Evolutionary conservation across 1,284 basidiomycete species (phyloP).

Genomic region (Ganoderma lucidum): DNA sequence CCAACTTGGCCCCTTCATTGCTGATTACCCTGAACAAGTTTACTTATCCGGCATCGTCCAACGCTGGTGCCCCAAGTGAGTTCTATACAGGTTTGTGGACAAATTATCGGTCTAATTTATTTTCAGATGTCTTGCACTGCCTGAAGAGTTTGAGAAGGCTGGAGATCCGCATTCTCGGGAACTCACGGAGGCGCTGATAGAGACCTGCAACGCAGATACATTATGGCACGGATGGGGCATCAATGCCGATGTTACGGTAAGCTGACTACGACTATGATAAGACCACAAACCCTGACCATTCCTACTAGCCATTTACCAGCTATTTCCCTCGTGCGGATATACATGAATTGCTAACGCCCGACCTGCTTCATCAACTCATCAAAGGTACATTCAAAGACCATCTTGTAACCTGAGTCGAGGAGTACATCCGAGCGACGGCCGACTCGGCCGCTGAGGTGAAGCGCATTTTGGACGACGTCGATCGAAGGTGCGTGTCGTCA

Average conservation of each 20-base stretch:
- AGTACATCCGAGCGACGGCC: constrained; percentile 8
- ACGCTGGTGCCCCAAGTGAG: neutral
- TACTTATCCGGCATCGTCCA: neutral
- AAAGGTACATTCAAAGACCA: constrained; percentile 27
- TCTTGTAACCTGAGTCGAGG: constrained; percentile 24
- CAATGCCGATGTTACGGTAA: neutral
- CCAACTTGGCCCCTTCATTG: neutral
- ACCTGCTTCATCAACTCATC: constrained; percentile 19
- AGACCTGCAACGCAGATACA: neutral
- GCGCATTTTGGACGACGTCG: constrained; percentile 29
- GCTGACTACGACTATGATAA: too few species aligned
- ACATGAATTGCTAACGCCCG: constrained; percentile 10
- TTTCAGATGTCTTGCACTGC: neutral
- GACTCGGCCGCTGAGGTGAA: neutral
- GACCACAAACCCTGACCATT: too few species aligned
- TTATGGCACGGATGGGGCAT: neutral
- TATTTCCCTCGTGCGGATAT: constrained; percentile 20
- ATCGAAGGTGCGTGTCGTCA: constrained; percentile 25
- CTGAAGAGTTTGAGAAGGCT: neutral
- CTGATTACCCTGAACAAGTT: neutral
- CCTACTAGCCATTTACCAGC: neutral
- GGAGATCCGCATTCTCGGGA: neutral
- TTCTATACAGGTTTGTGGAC: too few species aligned
- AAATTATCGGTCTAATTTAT: neutral
- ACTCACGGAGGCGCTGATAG: neutral